Evolutionary conservation across 108 stramenopile genomes (phyloP).

Genomic region (Nannochloropsis granulata): DNA sequence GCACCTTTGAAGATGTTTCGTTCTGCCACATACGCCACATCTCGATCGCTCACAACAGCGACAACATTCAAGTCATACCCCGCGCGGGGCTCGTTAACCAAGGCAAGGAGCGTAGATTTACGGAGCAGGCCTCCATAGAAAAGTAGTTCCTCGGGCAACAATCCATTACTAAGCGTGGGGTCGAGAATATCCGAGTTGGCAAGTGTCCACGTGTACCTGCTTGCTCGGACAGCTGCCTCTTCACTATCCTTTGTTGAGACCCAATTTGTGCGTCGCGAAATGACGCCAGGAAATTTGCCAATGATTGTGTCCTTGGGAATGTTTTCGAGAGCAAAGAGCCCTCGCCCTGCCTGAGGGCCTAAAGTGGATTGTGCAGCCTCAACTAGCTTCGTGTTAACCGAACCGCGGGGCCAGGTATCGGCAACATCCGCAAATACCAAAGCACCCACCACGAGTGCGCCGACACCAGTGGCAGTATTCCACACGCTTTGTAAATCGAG

Average conservation of each 20-base stretch:
- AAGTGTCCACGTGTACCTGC: not conserved
- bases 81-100: not conserved
- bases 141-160: not conserved
- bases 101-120: not conserved
- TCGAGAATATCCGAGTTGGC: not conserved
- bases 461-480: not conserved
- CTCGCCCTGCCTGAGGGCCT: not conserved
- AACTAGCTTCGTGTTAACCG: not conserved
- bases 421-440: not conserved
- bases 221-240: not conserved
- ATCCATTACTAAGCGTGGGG: not conserved
- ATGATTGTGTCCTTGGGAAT: not conserved
- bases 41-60: not conserved
- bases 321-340: not conserved
- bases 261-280: not conserved
- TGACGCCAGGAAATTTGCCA: not conserved
- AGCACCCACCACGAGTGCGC: not conserved
- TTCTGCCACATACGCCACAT: not conserved
- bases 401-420: not conserved
- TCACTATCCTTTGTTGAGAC: not conserved
- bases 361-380: not conserved
- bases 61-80: not conserved
- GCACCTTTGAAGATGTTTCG: not conserved
- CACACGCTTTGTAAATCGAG: not conserved
- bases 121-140: not conserved